Conservation (phyloP, 345 rosid genomes). For the Eutrema japonicum region DNA sequence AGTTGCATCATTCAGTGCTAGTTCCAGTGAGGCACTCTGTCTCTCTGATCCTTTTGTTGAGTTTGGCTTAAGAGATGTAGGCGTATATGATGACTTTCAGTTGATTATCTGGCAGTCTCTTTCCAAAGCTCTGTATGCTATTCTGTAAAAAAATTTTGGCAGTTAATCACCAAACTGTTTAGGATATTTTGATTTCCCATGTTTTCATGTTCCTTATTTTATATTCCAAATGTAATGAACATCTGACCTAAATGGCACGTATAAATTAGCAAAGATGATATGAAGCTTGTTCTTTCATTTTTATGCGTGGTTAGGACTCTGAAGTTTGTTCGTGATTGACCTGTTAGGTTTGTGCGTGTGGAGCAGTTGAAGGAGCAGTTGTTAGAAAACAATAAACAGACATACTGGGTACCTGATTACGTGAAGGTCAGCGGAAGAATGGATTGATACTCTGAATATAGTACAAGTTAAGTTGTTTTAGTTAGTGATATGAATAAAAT, state of each 20-base stretch:
- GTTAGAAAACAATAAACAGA: slow-evolving; percentile 82
- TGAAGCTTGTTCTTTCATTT: slow-evolving; percentile 10
- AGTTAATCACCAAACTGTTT: slow-evolving; percentile 10
- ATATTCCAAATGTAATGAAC: background rate
- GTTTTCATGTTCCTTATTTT: slow-evolving; percentile 24
- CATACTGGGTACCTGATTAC: slow-evolving; percentile 97
- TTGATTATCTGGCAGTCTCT: slow-evolving; percentile 3
- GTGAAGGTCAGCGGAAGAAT: slow-evolving; percentile 71
- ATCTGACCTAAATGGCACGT: slow-evolving; percentile 12
- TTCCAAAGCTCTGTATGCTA: slow-evolving; percentile 1
- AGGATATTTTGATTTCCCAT: slow-evolving; percentile 2
- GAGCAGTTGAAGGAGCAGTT: slow-evolving; percentile 77
- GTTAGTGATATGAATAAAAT: slow-evolving; percentile 1
- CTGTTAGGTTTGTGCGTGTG: slow-evolving; percentile 85
- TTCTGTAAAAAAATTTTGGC: background rate
- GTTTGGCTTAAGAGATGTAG: slow-evolving; percentile 16
- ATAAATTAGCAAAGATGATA: slow-evolving; percentile 12
- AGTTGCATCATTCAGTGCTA: slow-evolving; percentile 22
- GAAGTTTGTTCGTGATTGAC: slow-evolving; percentile 29
- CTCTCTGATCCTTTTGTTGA: background rate
- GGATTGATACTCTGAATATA: background rate
- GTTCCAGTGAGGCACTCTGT: slow-evolving; percentile 23
- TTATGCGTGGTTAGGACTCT: slow-evolving; percentile 25
- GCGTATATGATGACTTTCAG: background rate
- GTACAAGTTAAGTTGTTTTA: slow-evolving; percentile 22